A percentile compares a stretch with the other conserved stretches of the same genome.
Evolutionary conservation across 2,329 filamentous ascomycete species (phyloP).

Genomic region (Alternaria brassicae): DNA sequence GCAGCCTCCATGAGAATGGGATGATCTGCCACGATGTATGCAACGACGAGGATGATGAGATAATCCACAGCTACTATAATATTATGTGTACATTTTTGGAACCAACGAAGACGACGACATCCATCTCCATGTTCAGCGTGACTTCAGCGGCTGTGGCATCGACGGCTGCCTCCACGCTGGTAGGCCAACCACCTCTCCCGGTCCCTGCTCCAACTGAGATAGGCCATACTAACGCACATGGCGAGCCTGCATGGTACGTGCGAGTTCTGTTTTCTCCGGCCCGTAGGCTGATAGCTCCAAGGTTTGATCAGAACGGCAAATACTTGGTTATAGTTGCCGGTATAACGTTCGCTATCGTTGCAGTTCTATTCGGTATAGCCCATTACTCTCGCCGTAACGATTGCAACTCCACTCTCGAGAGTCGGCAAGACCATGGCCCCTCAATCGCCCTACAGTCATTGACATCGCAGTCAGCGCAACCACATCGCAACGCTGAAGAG

Average conservation of each 20-base stretch:
- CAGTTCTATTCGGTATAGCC: slow-evolving; percentile 20
- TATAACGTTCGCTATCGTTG: slow-evolving; percentile 71
- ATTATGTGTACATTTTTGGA: not conserved
- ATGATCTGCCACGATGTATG: slow-evolving; percentile 71
- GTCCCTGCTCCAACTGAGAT: not conserved
- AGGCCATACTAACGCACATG: slow-evolving; percentile 14
- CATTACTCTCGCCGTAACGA: not conserved
- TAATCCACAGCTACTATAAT: slow-evolving; percentile 32
- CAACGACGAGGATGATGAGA: slow-evolving; percentile 61
- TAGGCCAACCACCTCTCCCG: not conserved
- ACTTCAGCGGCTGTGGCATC: not conserved
- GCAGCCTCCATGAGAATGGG: slow-evolving; percentile 62
- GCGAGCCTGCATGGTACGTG: slow-evolving; percentile 22
- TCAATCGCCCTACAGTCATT: slow-evolving; percentile 1
- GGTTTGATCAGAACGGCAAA: slow-evolving; percentile 74
- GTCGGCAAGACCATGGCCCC: not conserved
- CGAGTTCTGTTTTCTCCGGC: not conserved
- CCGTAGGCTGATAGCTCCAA: slow-evolving; percentile 43
- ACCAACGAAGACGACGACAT: not conserved
- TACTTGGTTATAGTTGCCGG: slow-evolving; percentile 85
- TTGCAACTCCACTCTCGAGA: not conserved
- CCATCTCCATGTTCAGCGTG: not conserved
- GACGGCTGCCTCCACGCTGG: not conserved
- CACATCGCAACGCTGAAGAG: not conserved
- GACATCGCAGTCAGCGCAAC: not conserved